Conservation (phyloP, 2,329 filamentous ascomycete species). For the Trichoderma asperellum region DNA sequence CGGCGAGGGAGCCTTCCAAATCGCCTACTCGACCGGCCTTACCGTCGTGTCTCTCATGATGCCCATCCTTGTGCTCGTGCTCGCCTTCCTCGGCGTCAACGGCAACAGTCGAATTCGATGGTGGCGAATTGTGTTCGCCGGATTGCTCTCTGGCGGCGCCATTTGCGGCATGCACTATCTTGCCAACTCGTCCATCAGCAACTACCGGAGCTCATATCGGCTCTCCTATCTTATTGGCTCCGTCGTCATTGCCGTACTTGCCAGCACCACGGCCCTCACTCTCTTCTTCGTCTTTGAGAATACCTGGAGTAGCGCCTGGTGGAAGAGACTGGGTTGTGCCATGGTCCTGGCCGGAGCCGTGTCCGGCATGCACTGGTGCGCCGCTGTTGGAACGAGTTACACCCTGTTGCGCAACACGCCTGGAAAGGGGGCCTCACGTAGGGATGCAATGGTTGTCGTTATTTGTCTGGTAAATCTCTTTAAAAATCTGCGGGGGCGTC, state of each 20-base stretch:
- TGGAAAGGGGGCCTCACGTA: slow-evolving; percentile 10
- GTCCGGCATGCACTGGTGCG: slow-evolving; percentile 56
- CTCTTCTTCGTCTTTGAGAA: slow-evolving; percentile 78
- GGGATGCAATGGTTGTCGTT: not conserved
- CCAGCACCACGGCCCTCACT: slow-evolving; percentile 63
- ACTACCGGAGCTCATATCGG: slow-evolving; percentile 69
- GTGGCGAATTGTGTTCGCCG: slow-evolving; percentile 63
- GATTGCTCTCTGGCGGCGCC: slow-evolving; percentile 71
- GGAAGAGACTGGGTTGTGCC: slow-evolving; percentile 70
- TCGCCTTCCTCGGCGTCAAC: slow-evolving; percentile 73
- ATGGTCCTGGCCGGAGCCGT: slow-evolving; percentile 73
- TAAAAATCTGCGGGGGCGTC: not conserved
- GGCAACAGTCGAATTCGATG: slow-evolving; percentile 59
- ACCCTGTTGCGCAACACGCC: slow-evolving; percentile 49
- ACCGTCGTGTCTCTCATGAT: slow-evolving; percentile 78
- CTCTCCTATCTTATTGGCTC: slow-evolving; percentile 66
- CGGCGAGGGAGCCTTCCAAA: slow-evolving; percentile 65
- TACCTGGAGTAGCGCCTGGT: slow-evolving; percentile 76
- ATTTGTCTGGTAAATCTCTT: not conserved
- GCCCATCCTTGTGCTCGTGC: slow-evolving; percentile 71
- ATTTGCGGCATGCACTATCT: slow-evolving; percentile 86
- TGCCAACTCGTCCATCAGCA: slow-evolving; percentile 76
- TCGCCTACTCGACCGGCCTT: slow-evolving; percentile 71
- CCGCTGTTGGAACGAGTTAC: slow-evolving; percentile 71
- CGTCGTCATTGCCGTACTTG: slow-evolving; percentile 55